phyloP scores from a whole-genome alignment of 2,329 filamentous ascomycete species.

The Didymellaceae sp. region DNA sequence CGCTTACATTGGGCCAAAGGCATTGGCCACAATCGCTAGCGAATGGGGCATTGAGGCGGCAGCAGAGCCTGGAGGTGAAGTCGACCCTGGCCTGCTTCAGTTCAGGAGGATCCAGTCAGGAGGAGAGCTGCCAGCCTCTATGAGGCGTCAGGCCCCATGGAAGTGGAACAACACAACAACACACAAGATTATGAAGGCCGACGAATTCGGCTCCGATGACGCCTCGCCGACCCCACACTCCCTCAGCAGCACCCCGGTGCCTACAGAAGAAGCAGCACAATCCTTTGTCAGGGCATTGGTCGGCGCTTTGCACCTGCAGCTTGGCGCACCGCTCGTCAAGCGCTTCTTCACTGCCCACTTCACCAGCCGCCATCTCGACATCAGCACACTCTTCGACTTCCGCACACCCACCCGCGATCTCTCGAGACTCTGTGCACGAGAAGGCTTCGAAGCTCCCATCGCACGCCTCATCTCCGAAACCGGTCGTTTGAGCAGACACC shows the following conservation, averaged over 20 bases:
- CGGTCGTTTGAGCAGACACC: conserved; percentile 80
- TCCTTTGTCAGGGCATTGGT: conserved; percentile 83
- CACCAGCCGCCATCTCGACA: conserved; percentile 76
- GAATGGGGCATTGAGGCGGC: conserved; percentile 94
- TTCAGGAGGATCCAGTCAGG: conserved; percentile 61
- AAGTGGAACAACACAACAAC: conserved; percentile 55
- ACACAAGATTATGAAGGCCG: conserved; percentile 79
- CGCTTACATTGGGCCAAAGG: conserved; percentile 78
- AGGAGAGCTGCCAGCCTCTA: conserved; percentile 31
- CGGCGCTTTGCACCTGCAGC: conserved; percentile 85
- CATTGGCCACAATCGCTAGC: conserved; percentile 73
- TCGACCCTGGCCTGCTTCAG: conserved; percentile 89
- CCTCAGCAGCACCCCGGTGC: conserved; percentile 29
- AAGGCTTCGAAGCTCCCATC: conserved; percentile 86
- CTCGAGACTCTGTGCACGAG: conserved; percentile 79
- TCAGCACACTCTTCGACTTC: conserved; percentile 83
- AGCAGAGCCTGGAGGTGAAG: conserved; percentile 86
- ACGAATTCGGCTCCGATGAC: conserved; percentile 79
- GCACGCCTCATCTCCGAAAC: conserved; percentile 91
- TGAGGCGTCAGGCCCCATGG: conserved; percentile 39
- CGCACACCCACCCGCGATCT: conserved; percentile 83
- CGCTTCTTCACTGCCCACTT: conserved; percentile 85
- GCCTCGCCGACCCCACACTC: conserved; percentile 34
- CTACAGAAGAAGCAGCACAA: conserved; percentile 67
- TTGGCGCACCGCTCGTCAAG: conserved; percentile 78